These are phyloP conservation scores for Hemileccinum impolitum DNA, from an alignment of 768 basidiomycete species.

Conservation along the genomic window DNA sequence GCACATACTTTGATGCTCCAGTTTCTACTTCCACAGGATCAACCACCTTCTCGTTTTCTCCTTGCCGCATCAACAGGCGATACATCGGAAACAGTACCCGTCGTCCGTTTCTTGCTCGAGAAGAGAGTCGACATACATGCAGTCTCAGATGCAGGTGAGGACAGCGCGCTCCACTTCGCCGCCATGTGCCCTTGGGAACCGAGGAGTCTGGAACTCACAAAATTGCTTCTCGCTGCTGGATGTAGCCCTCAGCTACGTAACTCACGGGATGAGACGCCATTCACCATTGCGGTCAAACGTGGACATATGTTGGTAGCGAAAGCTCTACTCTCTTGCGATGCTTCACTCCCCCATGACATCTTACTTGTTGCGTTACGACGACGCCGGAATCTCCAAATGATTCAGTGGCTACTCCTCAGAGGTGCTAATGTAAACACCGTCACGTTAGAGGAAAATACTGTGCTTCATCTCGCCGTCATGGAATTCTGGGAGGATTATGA, in stretches of 20 bases:
- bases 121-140: background rate
- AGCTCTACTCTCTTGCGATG: background rate
- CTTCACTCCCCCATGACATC: no score
- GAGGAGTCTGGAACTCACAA: background rate
- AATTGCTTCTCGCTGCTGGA: slow-evolving; percentile 4
- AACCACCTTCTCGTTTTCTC: background rate
- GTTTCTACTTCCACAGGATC: background rate
- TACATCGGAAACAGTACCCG: background rate
- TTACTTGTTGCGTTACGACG: no score
- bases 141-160: background rate
- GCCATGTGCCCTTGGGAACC: background rate
- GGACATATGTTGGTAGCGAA: background rate
- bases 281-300: background rate
- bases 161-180: background rate
- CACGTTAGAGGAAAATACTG: no score
- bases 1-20: slow-evolving; percentile 1
- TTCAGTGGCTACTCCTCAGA: no score
- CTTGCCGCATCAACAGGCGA: background rate
- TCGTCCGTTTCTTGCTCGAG: slow-evolving; percentile 2
- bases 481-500: no score
- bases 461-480: no score
- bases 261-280: background rate
- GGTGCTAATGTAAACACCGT: no score
- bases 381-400: no score
- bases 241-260: background rate